Evolutionary conservation across 139 green algal species (phyloP), one percentile per base, ranked within the genome.

Genomic region (Chlamydomonas sphaeroides): DNA sequence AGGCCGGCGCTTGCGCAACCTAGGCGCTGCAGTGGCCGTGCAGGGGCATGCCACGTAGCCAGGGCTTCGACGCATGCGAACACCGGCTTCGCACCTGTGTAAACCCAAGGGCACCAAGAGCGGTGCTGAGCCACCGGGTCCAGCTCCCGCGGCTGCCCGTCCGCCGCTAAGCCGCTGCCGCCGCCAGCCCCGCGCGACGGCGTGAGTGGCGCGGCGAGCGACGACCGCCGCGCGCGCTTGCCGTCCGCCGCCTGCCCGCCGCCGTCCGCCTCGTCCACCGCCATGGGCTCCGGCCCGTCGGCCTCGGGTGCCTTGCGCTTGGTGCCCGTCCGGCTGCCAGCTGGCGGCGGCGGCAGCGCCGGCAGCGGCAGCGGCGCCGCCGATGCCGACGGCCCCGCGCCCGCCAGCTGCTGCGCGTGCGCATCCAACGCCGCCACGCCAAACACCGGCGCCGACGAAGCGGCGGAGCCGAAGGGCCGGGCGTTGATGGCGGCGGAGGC

Each of bases 81-180:
- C 48, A 2, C 42, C 10, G 14, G 30, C 41, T 38, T 2, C 56
- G 25, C 53, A 86, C 81, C 81, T 25, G 81, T 78, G 83, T 79
- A 87, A 15, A 87, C 68, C 74, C 74, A 87, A 0, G 83, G 83
- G 73, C 83, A 87, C 83, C 83, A 87, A 56, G 15, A 57, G 45
- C 74, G 49, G 83, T 87, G 83, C 59, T 79, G 45, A 2, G 36
- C 28, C 25, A 87, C 38, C 0, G 73, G 83, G 59, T 87, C 83
- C 69, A 81, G 77, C 45, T 79, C 35, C 53, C 59, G 70, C 38
- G 51, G 35, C 41, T 81, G 62, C 2, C 28, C 66, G 6, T 51
- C 35, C n/a, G 59, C 48, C 25, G 39, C 68, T 33, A 33, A 32
- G 61, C 57, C 28, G 35, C 41, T 28, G 42, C 57, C 71, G 57